Conservation (phyloP, 2,329 filamentous ascomycete genomes). For the Nannizziopsis arthrosporioides region DNA sequence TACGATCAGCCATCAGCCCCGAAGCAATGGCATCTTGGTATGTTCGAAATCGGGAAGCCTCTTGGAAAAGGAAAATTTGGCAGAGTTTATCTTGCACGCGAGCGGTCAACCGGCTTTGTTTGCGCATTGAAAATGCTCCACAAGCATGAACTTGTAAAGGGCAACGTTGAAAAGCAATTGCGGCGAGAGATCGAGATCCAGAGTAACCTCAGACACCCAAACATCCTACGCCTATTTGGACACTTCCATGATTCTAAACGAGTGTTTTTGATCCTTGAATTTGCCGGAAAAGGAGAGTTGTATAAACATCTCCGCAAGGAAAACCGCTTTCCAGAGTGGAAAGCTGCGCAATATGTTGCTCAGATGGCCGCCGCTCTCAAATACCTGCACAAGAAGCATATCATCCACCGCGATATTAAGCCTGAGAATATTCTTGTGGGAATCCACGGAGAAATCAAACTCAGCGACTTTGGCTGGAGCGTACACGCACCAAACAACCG, state of each 20-base stretch:
- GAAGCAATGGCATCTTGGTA: constrained; percentile 68
- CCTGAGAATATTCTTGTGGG: constrained; percentile 94
- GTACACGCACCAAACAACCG: constrained; percentile 94
- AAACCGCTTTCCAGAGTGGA: constrained; percentile 71
- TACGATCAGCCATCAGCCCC: constrained; percentile 45
- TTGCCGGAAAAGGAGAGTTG: constrained; percentile 71
- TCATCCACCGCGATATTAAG: constrained; percentile 96
- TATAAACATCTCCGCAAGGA: constrained; percentile 77
- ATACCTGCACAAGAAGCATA: constrained; percentile 91
- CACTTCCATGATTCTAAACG: constrained; percentile 85
- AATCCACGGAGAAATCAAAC: constrained; percentile 95
- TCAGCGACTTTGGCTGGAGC: constrained; percentile 97
- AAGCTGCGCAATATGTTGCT: constrained; percentile 74
- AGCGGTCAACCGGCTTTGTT: constrained; percentile 67
- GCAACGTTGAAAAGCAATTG: constrained; percentile 75
- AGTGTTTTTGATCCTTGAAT: constrained; percentile 78
- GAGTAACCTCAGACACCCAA: constrained; percentile 73
- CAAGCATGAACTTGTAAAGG: constrained; percentile 69
- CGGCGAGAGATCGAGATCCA: constrained; percentile 83
- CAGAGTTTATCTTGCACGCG: constrained; percentile 71
- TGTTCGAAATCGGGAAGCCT: constrained; percentile 86
- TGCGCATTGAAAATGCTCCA: constrained; percentile 79
- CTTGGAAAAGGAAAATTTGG: constrained; percentile 82
- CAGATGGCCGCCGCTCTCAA: constrained; percentile 83
- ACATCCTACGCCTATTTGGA: constrained; percentile 71